Percentiles rank a stretch among this genome's conserved stretches.
These are phyloP conservation scores for Phytophthora idaei DNA, from an alignment of 352 stramenopile species.

Conservation along the genomic window DNA sequence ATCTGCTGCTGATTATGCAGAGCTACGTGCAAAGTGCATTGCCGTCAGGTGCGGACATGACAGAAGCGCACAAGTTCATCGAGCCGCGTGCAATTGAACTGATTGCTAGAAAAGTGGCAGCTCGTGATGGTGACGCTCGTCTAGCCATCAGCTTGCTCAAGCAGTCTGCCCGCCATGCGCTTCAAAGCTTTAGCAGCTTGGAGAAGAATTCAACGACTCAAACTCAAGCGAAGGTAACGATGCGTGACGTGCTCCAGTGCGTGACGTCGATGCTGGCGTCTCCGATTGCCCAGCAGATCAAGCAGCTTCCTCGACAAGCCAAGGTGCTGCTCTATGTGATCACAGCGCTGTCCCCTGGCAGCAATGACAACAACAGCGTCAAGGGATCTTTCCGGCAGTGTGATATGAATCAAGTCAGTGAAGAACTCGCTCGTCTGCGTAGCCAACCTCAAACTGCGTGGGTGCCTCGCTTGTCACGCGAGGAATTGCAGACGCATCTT, in stretches of 20 bases:
- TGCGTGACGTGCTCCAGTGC: slow-evolving; percentile 55
- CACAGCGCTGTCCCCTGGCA: slow-evolving; percentile 53
- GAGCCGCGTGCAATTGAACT: slow-evolving; percentile 63
- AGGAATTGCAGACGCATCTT: slow-evolving; percentile 68
- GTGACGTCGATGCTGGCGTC: slow-evolving; percentile 54
- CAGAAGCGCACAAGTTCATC: slow-evolving; percentile 27
- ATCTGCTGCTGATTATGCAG: slow-evolving; percentile 56
- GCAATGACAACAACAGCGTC: slow-evolving; percentile 9
- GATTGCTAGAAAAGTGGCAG: slow-evolving; percentile 69
- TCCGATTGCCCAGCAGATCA: slow-evolving; percentile 54
- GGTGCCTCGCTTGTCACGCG: slow-evolving; percentile 59
- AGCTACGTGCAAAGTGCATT: slow-evolving; percentile 38
- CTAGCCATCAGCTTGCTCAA: slow-evolving; percentile 64
- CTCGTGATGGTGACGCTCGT: slow-evolving; percentile 70
- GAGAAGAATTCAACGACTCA: not conserved
- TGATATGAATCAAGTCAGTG: slow-evolving; percentile 52
- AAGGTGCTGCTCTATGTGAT: slow-evolving; percentile 76
- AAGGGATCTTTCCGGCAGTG: slow-evolving; percentile 24
- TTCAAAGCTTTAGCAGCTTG: slow-evolving; percentile 28
- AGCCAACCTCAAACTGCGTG: slow-evolving; percentile 46
- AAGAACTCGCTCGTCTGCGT: slow-evolving; percentile 53
- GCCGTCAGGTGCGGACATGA: not conserved
- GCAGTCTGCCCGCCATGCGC: slow-evolving; percentile 51
- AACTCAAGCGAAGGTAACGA: slow-evolving; percentile 27
- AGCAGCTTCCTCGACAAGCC: slow-evolving; percentile 63